A percentile compares a stretch with the other conserved stretches of the same genome.
These are phyloP conservation scores for Udeniomyces megalosporus DNA, from an alignment of 768 basidiomycete species.

Conservation along the genomic window DNA sequence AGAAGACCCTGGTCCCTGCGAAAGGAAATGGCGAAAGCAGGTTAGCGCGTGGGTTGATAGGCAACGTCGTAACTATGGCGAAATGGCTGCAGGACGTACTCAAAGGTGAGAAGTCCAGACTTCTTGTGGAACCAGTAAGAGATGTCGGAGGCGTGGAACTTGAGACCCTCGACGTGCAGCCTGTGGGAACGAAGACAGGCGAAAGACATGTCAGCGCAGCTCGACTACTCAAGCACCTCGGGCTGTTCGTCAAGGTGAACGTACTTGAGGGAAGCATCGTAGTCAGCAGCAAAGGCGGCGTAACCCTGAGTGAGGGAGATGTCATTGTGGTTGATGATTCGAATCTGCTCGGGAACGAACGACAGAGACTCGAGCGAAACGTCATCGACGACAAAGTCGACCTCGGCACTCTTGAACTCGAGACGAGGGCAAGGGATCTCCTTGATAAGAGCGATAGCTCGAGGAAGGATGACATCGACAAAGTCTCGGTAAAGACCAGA, in stretches of 20 bases:
- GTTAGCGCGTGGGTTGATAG: slow-evolving; percentile 20
- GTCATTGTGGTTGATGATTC: slow-evolving; percentile 31
- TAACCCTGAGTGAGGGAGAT: slow-evolving; percentile 31
- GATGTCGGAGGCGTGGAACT: slow-evolving; percentile 31
- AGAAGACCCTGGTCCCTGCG: slow-evolving; percentile 28
- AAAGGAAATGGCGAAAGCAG: slow-evolving; percentile 26
- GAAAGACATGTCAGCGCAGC: no score
- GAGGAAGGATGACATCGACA: slow-evolving; percentile 30
- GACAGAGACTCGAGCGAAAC: slow-evolving; percentile 30
- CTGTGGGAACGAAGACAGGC: no score
- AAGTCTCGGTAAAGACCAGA: slow-evolving; percentile 31
- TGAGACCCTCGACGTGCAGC: slow-evolving; percentile 30
- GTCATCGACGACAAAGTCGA: slow-evolving; percentile 26
- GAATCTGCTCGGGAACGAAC: slow-evolving; percentile 33
- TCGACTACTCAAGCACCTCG: no score
- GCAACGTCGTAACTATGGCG: slow-evolving; percentile 1
- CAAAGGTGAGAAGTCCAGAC: slow-evolving; percentile 15
- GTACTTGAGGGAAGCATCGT: slow-evolving; percentile 25
- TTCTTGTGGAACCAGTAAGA: slow-evolving; percentile 33
- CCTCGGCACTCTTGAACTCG: slow-evolving; percentile 31
- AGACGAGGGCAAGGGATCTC: slow-evolving; percentile 32
- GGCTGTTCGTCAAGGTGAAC: no score
- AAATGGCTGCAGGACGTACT: slow-evolving; percentile 29
- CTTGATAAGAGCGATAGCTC: slow-evolving; percentile 30
- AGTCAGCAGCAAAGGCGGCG: slow-evolving; percentile 31